These are phyloP conservation scores for Fusarium lateritium DNA, from an alignment of 2,329 filamentous ascomycete genomes.

Conservation along the genomic window DNA sequence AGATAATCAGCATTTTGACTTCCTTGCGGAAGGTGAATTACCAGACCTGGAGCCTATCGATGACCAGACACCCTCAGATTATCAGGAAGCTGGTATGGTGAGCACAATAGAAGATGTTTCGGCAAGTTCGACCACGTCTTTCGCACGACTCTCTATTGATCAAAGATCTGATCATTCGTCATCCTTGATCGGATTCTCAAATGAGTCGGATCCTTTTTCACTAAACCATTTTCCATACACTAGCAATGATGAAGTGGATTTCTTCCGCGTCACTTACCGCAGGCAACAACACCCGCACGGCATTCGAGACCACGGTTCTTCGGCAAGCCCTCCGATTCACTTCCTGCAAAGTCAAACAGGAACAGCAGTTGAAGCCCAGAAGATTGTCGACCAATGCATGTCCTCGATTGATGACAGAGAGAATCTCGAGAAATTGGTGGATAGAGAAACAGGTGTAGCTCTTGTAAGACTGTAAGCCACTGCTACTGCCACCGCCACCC, in stretches of 20 bases:
- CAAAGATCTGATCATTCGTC: constrained; percentile 8
- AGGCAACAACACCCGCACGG: neutral
- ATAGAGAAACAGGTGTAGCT: constrained; percentile 3
- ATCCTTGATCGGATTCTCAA: neutral
- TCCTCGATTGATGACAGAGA: neutral
- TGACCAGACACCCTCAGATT: neutral
- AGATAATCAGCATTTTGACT: constrained; percentile 4
- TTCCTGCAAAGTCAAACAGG: constrained; percentile 4
- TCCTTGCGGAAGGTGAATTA: constrained; percentile 8
- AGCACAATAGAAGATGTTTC: neutral
- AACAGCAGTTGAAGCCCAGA: constrained; percentile 4
- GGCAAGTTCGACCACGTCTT: neutral
- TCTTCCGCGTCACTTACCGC: constrained; percentile 11
- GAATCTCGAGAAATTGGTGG: neutral
- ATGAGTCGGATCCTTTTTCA: neutral
- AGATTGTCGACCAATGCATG: constrained; percentile 1
- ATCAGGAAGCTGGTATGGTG: neutral
- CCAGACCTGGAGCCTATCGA: constrained; percentile 1
- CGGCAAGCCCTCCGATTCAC: neutral
- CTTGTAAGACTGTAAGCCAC: constrained; percentile 1
- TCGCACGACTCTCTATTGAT: neutral
- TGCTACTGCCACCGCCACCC: accelerated
- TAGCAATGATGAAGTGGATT: constrained; percentile 3
- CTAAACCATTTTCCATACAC: constrained; percentile 1
- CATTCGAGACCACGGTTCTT: neutral